Evolutionary conservation across 2,329 filamentous ascomycete species (phyloP).

Genomic region (Colletotrichum sp.): DNA sequence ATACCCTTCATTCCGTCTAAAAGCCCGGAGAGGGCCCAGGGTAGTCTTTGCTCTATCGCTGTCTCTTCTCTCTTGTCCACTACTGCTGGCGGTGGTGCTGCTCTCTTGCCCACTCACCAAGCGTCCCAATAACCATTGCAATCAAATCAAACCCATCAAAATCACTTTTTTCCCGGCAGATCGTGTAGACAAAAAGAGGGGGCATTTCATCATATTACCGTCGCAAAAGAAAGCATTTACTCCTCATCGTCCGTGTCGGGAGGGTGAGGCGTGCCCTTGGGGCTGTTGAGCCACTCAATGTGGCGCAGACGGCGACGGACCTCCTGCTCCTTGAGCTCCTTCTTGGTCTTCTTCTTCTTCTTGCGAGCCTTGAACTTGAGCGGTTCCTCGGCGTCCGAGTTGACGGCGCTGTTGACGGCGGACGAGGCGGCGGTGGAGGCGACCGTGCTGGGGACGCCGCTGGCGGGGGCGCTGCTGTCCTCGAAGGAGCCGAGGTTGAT

Average conservation of each 20-base stretch:
- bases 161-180: background rate
- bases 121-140: background rate
- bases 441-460: conserved; percentile 62
- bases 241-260: conserved; percentile 80
- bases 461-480: conserved; percentile 66
- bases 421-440: conserved; percentile 63
- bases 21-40: background rate
- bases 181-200: background rate
- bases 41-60: background rate
- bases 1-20: background rate
- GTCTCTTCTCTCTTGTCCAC: background rate
- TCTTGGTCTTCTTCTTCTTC: conserved; percentile 99
- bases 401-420: conserved; percentile 59
- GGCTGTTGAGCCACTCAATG: conserved; percentile 82
- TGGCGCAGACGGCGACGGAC: conserved; percentile 86
- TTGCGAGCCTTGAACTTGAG: conserved; percentile 90
- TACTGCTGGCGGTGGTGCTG: background rate
- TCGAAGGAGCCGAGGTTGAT: conserved; percentile 85
- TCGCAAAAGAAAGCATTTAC: conserved; percentile 19
- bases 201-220: conserved; percentile 8
- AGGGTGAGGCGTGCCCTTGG: conserved; percentile 82
- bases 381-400: conserved; percentile 81
- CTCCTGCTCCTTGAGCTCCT: conserved; percentile 93
- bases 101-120: background rate
- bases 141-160: background rate